Evolutionary conservation across 345 rosid genomes (phyloP).

Genomic region (Gossypium raimondii): DNA sequence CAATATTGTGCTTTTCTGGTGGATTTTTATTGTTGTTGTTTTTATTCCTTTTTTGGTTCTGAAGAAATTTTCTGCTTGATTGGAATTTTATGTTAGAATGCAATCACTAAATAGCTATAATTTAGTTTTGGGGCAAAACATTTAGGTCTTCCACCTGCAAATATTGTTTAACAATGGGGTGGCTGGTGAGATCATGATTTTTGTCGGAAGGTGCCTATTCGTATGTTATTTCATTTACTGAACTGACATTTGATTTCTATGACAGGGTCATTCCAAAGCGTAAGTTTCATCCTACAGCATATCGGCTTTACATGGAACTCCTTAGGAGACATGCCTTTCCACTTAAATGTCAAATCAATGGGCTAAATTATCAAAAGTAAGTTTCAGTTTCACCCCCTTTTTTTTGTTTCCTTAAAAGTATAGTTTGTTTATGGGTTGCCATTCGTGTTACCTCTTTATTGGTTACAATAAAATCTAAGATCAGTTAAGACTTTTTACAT

Average conservation of each 20-base stretch:
- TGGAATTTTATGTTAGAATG: not conserved
- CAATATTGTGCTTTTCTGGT: not conserved
- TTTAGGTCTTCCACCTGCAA: not conserved
- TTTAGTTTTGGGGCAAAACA: not conserved
- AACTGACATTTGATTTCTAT: constrained; percentile 6
- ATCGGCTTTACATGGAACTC: constrained; percentile 84
- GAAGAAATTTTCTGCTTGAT: not conserved
- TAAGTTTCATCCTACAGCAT: constrained; percentile 65
- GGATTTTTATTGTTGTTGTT: not conserved
- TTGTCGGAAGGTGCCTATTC: not conserved
- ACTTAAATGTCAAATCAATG: constrained; percentile 40
- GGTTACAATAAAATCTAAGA: not conserved
- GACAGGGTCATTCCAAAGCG: constrained; percentile 78
- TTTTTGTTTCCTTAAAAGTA: not conserved
- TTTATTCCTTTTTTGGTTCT: not conserved
- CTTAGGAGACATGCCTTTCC: constrained; percentile 76
- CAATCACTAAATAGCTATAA: not conserved
- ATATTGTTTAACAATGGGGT: not conserved
- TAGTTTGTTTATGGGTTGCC: not conserved
- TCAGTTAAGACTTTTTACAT: not conserved
- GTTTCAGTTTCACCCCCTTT: constrained; percentile 16
- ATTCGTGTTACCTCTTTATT: not conserved
- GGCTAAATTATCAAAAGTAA: constrained; percentile 50
- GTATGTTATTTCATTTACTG: not conserved
- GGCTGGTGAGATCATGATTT: not conserved